Evolutionary conservation across 768 basidiomycete genomes (phyloP).

Genomic region (Auricularia cornea): DNA sequence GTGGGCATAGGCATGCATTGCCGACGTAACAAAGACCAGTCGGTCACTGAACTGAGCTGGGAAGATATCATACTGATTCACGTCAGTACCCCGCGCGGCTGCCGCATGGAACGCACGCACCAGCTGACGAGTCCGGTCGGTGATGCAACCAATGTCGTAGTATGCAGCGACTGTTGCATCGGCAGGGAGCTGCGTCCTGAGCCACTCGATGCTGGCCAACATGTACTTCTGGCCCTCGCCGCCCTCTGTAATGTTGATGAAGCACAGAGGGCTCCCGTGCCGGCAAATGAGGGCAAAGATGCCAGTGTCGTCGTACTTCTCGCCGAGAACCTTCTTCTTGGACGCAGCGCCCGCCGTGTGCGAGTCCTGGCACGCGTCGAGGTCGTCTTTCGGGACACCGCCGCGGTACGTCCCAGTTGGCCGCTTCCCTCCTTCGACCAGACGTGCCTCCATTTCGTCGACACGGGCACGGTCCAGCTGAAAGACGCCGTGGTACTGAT

Average conservation of each 20-base stretch:
- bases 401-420: slow-evolving; percentile 9
- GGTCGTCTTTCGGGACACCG: slow-evolving; percentile 25
- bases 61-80: neutral
- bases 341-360: neutral
- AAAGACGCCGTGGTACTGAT: slow-evolving; percentile 23
- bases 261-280: slow-evolving; percentile 26
- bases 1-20: slow-evolving; percentile 10
- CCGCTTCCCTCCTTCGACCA: slow-evolving; percentile 13
- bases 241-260: neutral
- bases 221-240: neutral
- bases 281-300: slow-evolving; percentile 32
- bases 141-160: neutral
- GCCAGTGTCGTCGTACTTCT: slow-evolving; percentile 26
- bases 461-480: slow-evolving; percentile 27
- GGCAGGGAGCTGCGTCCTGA: neutral
- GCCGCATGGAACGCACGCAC: neutral
- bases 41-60: neutral
- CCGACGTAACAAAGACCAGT: neutral
- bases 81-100: neutral
- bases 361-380: neutral
- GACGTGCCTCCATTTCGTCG: slow-evolving; percentile 18
- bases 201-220: neutral
- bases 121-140: neutral
- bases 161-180: neutral
- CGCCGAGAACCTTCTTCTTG: neutral